Base-by-base conservation (phyloP, 140 eudicot genomes). In the Stevia rebaudiana region DNA sequence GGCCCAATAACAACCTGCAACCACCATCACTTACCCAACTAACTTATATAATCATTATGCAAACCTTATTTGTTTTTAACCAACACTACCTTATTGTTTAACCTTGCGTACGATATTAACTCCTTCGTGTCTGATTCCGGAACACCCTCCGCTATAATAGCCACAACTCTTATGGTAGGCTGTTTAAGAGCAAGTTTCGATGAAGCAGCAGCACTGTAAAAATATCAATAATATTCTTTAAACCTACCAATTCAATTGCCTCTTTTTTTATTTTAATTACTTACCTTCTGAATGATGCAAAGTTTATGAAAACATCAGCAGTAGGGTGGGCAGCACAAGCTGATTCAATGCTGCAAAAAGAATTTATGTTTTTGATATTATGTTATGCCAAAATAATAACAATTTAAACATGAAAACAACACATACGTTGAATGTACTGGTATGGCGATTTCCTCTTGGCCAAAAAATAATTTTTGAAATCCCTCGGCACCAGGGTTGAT, bases 11-110 rank as follows among this genome's bases (percentile, higher is more conserved):
- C 87, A 69, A 94, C 95, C 99, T 94, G 72, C 64, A 77, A 63
- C 61, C 40, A 51, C 44, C 54, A 64, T 33, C 44, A 13, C 1
- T 17, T n/a, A n/a, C n/a, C n/a, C n/a, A 6, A 43, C 60, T 69
- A 62, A 75, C 73, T 61, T 40, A 47, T 47, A 61, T 50, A 35
- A n/a, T n/a, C n/a, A n/a, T n/a, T n/a, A n/a, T n/a, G n/a, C n/a
- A n/a, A n/a, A n/a, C n/a, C n/a, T n/a, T n/a, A n/a, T n/a, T n/a
- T n/a, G n/a, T n/a, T n/a, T n/a, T n/a, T n/a, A n/a, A n/a, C n/a
- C n/a, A n/a, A n/a, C n/a, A n/a, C n/a, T n/a, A 94, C 99, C 99
- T 94, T 94, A 71, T 94, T 94, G 78, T 94, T 94, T 62, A 96
- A 79, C 78, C 79, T 84, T 47, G 99, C 95, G 76, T 81, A 94